These are phyloP conservation scores for Dothistroma septosporum DNA, from an alignment of 2,329 filamentous ascomycete species.

Conservation along the genomic window DNA sequence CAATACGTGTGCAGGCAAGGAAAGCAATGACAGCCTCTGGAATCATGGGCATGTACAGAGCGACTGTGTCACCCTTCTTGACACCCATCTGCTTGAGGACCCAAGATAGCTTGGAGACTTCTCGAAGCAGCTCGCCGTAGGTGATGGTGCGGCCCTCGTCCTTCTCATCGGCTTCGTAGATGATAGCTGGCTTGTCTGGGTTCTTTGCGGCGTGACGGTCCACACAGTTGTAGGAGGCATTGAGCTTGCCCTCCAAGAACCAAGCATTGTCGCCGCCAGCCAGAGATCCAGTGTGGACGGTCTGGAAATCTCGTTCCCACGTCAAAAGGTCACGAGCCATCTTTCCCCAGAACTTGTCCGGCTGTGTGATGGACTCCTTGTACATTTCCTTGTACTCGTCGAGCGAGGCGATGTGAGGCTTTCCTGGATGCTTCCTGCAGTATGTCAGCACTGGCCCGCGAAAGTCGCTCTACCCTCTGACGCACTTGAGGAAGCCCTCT, in stretches of 20 bases:
- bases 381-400: slow-evolving; percentile 63
- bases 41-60: slow-evolving; percentile 98
- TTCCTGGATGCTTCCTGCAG: slow-evolving; percentile 56
- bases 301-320: slow-evolving; percentile 90
- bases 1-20: slow-evolving; percentile 85
- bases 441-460: slow-evolving; percentile 4
- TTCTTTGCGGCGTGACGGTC: slow-evolving; percentile 95
- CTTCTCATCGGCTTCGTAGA: slow-evolving; percentile 95
- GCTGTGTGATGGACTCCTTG: slow-evolving; percentile 82
- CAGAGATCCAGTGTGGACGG: slow-evolving; percentile 74
- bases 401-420: slow-evolving; percentile 56
- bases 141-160: slow-evolving; percentile 82
- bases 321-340: slow-evolving; percentile 83
- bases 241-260: slow-evolving; percentile 91
- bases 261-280: slow-evolving; percentile 79
- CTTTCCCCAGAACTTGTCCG: slow-evolving; percentile 83
- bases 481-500: slow-evolving; percentile 40
- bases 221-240: slow-evolving; percentile 95
- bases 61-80: slow-evolving; percentile 93
- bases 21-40: slow-evolving; percentile 90
- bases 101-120: slow-evolving; percentile 84
- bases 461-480: not conserved
- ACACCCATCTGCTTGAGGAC: slow-evolving; percentile 93
- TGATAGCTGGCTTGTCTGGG: slow-evolving; percentile 89
- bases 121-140: slow-evolving; percentile 85